These are phyloP conservation scores for Rhodotorula sp. DNA, from an alignment of 1,284 basidiomycete species.

Conservation along the genomic window DNA sequence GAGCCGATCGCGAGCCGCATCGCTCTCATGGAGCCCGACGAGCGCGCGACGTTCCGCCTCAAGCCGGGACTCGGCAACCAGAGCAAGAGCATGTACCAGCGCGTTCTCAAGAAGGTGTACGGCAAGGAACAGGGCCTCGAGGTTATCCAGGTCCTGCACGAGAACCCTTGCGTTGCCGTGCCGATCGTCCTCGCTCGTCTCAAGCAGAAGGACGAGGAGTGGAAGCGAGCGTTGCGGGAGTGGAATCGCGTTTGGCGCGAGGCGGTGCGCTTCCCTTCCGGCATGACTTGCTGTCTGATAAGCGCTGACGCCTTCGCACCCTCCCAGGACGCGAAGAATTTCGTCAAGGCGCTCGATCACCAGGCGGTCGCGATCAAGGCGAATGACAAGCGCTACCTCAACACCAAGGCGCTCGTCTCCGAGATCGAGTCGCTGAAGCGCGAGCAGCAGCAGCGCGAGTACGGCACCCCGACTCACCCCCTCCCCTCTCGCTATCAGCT, in stretches of 20 bases:
- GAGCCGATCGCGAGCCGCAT: slow-evolving; percentile 86
- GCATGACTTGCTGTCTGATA: slow-evolving; percentile 55
- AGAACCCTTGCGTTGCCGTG: slow-evolving; percentile 83
- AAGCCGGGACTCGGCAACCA: slow-evolving; percentile 86
- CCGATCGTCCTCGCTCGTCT: slow-evolving; percentile 88
- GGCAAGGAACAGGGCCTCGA: slow-evolving; percentile 78
- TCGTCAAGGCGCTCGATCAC: slow-evolving; percentile 95
- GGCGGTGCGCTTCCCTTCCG: slow-evolving; percentile 28
- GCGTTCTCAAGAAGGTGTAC: slow-evolving; percentile 93
- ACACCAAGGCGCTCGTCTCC: slow-evolving; percentile 79
- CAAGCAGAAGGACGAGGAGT: slow-evolving; percentile 95
- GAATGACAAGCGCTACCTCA: slow-evolving; percentile 94
- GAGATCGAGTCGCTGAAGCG: slow-evolving; percentile 78
- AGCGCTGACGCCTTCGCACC: slow-evolving; percentile 80
- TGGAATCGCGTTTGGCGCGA: slow-evolving; percentile 98
- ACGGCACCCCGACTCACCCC: slow-evolving; percentile 33
- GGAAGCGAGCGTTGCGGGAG: slow-evolving; percentile 89
- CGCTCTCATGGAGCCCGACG: slow-evolving; percentile 84
- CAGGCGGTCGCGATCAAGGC: slow-evolving; percentile 92
- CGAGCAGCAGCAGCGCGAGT: slow-evolving; percentile 62
- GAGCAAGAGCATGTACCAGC: slow-evolving; percentile 84
- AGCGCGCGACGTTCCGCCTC: slow-evolving; percentile 77
- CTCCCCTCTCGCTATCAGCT: slow-evolving; percentile 62
- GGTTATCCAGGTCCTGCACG: slow-evolving; percentile 86
- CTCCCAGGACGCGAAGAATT: slow-evolving; percentile 76